phyloP scores from a whole-genome alignment of 2,329 filamentous ascomycete genomes.

The Fusarium sp. region DNA sequence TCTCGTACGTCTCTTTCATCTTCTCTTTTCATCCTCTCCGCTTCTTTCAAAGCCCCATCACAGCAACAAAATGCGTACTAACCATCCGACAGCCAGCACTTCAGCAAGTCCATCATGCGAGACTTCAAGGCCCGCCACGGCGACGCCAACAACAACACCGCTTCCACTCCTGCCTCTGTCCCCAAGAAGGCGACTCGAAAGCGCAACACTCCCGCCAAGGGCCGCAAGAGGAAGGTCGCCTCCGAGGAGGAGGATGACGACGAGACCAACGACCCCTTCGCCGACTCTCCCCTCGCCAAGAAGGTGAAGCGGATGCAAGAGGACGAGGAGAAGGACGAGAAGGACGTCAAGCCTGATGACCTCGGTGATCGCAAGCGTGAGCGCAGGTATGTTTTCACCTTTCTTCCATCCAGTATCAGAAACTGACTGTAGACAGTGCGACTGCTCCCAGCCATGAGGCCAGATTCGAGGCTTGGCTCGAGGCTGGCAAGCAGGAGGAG shows the following conservation, averaged over 20 bases:
- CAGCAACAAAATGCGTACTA: not conserved
- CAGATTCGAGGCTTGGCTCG: constrained; percentile 31
- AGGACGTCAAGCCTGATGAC: constrained; percentile 35
- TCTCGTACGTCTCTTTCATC: constrained; percentile 47
- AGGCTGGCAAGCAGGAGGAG: not conserved
- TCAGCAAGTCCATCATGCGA: constrained; percentile 53
- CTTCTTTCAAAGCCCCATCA: not conserved
- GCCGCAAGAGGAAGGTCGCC: constrained; percentile 28
- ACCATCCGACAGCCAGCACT: constrained; percentile 51
- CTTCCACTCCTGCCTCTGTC: constrained; percentile 9
- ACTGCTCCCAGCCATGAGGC: constrained; percentile 15
- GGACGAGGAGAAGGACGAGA: constrained; percentile 32
- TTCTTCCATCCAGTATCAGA: not conserved
- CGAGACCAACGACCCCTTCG: constrained; percentile 17
- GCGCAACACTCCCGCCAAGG: constrained; percentile 32
- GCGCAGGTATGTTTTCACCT: constrained; percentile 29
- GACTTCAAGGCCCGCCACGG: constrained; percentile 49
- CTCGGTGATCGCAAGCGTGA: constrained; percentile 12
- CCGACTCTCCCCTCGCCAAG: constrained; percentile 40
- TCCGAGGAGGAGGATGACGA: constrained; percentile 30
- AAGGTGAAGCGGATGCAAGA: constrained; percentile 48
- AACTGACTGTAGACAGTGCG: constrained; percentile 25
- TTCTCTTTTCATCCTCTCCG: not conserved
- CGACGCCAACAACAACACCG: not conserved
- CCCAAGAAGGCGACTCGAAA: constrained; percentile 40